phyloP scores from a whole-genome alignment of 2,329 filamentous ascomycete species.

The Pseudocercospora crystallina region DNA sequence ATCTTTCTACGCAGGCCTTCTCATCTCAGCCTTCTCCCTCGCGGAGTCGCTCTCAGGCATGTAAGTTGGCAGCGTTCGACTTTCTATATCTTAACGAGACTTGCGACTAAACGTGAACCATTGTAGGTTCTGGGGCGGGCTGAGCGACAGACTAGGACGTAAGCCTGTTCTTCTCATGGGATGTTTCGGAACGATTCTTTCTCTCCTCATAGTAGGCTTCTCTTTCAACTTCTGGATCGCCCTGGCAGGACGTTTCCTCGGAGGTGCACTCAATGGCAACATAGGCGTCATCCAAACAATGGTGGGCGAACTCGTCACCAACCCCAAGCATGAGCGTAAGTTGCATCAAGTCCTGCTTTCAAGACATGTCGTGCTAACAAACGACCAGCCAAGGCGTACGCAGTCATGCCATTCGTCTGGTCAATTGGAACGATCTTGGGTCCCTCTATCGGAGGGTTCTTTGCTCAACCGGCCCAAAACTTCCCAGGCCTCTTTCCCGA shows the following conservation, averaged over 20 bases:
- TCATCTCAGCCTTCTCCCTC: conserved; percentile 82
- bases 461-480: conserved; percentile 73
- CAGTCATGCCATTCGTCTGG: conserved; percentile 95
- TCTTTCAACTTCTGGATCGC: conserved; percentile 82
- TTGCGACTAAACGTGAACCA: neutral
- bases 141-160: conserved; percentile 79
- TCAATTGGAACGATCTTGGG: conserved; percentile 85
- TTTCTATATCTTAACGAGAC: neutral
- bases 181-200: conserved; percentile 77
- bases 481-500: conserved; percentile 71
- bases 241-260: conserved; percentile 70
- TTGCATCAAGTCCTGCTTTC: conserved; percentile 25
- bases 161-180: conserved; percentile 83
- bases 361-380: conserved; percentile 9
- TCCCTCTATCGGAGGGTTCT: conserved; percentile 81
- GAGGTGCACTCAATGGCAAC: conserved; percentile 85
- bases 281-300: conserved; percentile 77
- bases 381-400: conserved; percentile 71
- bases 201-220: conserved; percentile 79
- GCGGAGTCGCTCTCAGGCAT: conserved; percentile 82
- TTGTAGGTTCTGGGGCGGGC: conserved; percentile 68
- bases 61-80: conserved; percentile 32
- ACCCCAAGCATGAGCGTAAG: conserved; percentile 82
- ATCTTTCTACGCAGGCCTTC: conserved; percentile 82
- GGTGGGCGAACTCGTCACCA: conserved; percentile 83